A percentile compares a stretch with the other conserved stretches of the same genome.
phyloP scores from a whole-genome alignment of 345 rosid species.

The Anastatica hierochuntica region DNA sequence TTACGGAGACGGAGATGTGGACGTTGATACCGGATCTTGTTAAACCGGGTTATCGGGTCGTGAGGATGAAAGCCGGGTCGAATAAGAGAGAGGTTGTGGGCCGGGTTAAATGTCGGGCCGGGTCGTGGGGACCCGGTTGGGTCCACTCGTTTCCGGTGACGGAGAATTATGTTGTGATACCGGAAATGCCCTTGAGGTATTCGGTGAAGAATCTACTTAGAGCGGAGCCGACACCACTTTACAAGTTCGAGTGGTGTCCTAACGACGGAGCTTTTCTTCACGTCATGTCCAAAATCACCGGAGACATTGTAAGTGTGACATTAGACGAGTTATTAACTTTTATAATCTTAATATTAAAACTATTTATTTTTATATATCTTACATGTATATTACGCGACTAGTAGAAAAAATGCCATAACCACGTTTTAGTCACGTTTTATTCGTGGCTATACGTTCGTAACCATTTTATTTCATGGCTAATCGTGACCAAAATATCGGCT shows the following conservation, averaged over 20 bases:
- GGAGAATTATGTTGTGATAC: slow-evolving; percentile 64
- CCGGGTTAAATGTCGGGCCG: slow-evolving; percentile 62
- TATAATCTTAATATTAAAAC: no score
- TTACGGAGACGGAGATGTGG: slow-evolving; percentile 64
- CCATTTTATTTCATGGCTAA: no score
- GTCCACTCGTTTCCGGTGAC: slow-evolving; percentile 95
- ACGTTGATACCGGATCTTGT: slow-evolving; percentile 75
- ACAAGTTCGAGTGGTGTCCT: slow-evolving; percentile 94
- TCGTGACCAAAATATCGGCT: no score
- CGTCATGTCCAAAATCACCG: slow-evolving; percentile 80
- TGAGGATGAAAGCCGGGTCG: slow-evolving; percentile 63
- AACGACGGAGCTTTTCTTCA: slow-evolving; percentile 60
- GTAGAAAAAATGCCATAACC: no score
- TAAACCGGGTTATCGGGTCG: slow-evolving; percentile 70
- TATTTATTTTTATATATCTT: no score
- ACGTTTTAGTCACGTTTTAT: no score
- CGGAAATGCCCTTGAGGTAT: slow-evolving; percentile 89
- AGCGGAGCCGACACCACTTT: slow-evolving; percentile 91
- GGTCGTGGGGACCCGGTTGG: slow-evolving; percentile 85
- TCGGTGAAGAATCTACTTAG: slow-evolving; percentile 61
- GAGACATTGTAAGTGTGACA: slow-evolving; percentile 62
- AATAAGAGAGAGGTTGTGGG: slow-evolving; percentile 85
- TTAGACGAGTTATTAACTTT: no score
- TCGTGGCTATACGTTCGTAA: no score
- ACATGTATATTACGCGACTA: no score